Percentiles rank a stretch among this genome's conserved stretches.
phyloP scores from a whole-genome alignment of 768 basidiomycete species.

The Mycena belliarum region DNA sequence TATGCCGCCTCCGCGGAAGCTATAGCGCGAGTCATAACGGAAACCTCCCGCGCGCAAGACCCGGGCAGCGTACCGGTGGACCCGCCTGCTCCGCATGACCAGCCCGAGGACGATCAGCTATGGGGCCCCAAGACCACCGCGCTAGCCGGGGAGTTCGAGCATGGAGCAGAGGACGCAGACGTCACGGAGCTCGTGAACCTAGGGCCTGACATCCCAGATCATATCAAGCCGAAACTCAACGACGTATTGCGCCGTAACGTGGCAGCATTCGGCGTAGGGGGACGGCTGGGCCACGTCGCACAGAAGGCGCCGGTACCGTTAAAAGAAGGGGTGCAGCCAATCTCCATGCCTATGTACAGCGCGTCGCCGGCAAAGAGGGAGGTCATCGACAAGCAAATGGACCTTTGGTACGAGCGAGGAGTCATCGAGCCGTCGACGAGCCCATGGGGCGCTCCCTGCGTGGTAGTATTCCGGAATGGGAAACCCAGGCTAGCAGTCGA shows the following conservation, averaged over 20 bases:
- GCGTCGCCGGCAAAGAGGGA: constrained; percentile 26
- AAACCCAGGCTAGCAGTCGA: constrained; percentile 39
- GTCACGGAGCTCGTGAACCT: constrained; percentile 1
- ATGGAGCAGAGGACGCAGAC: constrained; percentile 19
- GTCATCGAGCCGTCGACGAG: constrained; percentile 34
- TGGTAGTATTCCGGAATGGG: constrained; percentile 37
- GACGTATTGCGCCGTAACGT: too few relatives aligned
- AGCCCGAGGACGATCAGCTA: constrained; percentile 1
- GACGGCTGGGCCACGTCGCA: too few relatives aligned
- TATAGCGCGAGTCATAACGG: background rate
- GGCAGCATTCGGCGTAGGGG: too few relatives aligned
- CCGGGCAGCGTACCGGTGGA: background rate
- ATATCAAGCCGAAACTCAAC: too few relatives aligned
- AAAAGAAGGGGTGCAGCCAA: constrained; percentile 14
- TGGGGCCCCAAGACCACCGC: constrained; percentile 28
- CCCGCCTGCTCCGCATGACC: background rate
- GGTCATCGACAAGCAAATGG: constrained; percentile 30
- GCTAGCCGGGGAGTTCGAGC: constrained; percentile 5
- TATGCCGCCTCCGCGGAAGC: constrained; percentile 3
- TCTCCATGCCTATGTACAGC: constrained; percentile 26
- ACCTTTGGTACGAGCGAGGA: constrained; percentile 27
- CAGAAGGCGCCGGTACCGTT: background rate
- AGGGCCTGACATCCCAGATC: too few relatives aligned
- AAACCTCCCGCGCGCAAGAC: background rate
- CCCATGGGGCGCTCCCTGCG: constrained; percentile 17